Evolutionary conservation across 495 filamentous ascomycete genomes (phyloP), one percentile per base, ranked within the genome.

Genomic region (Darksidea phi): DNA sequence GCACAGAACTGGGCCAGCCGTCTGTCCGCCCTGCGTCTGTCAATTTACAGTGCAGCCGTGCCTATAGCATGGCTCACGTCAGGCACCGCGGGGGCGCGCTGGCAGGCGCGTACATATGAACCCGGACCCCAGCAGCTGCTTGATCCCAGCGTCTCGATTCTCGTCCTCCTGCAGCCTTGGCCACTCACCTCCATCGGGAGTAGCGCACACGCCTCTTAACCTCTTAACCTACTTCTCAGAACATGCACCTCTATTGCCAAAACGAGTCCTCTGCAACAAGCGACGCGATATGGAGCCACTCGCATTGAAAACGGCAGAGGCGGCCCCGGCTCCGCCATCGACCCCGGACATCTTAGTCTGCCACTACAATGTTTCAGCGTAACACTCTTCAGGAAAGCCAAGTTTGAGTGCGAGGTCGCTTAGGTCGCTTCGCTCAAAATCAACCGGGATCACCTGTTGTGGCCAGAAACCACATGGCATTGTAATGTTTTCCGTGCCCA

Each of bases 1-100:
- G 57, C 47, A 46, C 49, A 32, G 18, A 49, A 54, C 41, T 48
- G 7, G 21, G 43, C 34, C 36, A 20, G 26, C 3, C 32, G 28
- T 64, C 61, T 64, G 47, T n/a, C 58, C 61, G 61, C 61, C 61
- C 61, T 64, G 48, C 54, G 25, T 43, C 54, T 63, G 42, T 45
- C 49, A 48, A 61, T 24, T 32, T 32, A 26, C 24, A 28, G 12
- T 46, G 21, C 25, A 47, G 12, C 13, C 46, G 46, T 23, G 46
- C 10, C 25, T 46, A 54, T 41, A 6, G 32, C 52, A 21, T 13
- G 36, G 57, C 48, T 60, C 57, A 52, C 47, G 57, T 60, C 57
- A 60, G 57, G 57, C 32, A 23, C 47, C 48, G 11, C 57, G 8
- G 51, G 18, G 18, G 48, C 6, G 48, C 24, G 24, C n/a, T 32